A percentile compares a stretch with the other conserved stretches of the same genome.
These are phyloP conservation scores for Delphinella strobiligena DNA, from an alignment of 2,329 filamentous ascomycete species.

Conservation along the genomic window DNA sequence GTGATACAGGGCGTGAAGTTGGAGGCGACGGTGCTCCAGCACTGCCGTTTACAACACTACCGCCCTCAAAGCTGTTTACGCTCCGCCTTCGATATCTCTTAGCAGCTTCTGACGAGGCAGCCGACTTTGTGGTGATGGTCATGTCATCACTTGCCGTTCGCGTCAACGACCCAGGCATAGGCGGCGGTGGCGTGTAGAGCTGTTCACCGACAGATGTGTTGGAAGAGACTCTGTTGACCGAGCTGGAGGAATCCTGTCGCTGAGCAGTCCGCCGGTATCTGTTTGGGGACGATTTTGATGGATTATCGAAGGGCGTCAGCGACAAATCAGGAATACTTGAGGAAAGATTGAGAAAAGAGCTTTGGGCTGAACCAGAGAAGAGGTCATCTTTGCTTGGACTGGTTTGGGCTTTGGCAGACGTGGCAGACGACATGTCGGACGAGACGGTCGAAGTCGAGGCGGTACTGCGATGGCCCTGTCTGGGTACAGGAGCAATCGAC, in stretches of 20 bases:
- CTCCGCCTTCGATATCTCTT: constrained; percentile 74
- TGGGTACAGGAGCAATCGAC: constrained; percentile 10
- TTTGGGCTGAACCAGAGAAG: constrained; percentile 19
- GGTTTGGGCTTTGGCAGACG: constrained; percentile 2
- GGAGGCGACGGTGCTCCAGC: constrained; percentile 9
- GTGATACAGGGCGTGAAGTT: constrained; percentile 14
- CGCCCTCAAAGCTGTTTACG: constrained; percentile 52
- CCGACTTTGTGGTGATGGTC: constrained; percentile 40
- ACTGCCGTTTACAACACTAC: constrained; percentile 12
- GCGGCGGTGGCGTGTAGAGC: constrained; percentile 29
- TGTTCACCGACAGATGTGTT: constrained; percentile 39
- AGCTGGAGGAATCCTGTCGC: constrained; percentile 37
- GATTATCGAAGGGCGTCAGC: constrained; percentile 42
- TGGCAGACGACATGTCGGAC: constrained; percentile 14
- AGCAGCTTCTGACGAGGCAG: constrained; percentile 49
- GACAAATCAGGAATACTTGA: constrained; percentile 42
- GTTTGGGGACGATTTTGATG: constrained; percentile 61
- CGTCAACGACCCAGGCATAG: constrained; percentile 9
- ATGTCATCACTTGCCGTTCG: constrained; percentile 52
- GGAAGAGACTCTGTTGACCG: constrained; percentile 18
- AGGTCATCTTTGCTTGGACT: constrained; percentile 19
- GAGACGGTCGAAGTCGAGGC: constrained; percentile 38
- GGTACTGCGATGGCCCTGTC: constrained; percentile 35
- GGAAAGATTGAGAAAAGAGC: constrained; percentile 35
- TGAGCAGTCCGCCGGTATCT: constrained; percentile 63